These are phyloP conservation scores for Camelina hispida DNA, from an alignment of 345 rosid genomes.

Conservation along the genomic window DNA sequence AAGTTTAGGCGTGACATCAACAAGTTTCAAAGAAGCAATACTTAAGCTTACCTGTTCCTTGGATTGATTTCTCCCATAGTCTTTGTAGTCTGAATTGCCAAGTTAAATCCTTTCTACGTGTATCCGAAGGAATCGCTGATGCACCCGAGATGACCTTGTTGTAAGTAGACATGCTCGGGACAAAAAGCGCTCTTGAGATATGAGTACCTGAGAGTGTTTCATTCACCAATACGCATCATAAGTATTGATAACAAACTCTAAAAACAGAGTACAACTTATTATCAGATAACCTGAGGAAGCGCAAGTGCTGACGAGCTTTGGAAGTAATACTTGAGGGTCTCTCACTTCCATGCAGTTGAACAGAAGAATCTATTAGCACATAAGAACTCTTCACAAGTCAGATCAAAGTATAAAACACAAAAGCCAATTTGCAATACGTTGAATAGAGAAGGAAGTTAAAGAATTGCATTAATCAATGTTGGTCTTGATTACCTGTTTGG, in stretches of 20 bases:
- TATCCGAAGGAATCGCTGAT: slow-evolving; percentile 52
- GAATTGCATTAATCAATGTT: slow-evolving; percentile 11
- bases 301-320: slow-evolving; percentile 67
- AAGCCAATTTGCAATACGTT: neutral
- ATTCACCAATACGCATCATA: slow-evolving; percentile 17
- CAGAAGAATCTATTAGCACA: slow-evolving; percentile 65
- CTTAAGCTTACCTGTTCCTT: slow-evolving; percentile 59
- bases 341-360: slow-evolving; percentile 94
- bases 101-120: slow-evolving; percentile 57
- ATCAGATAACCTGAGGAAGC: slow-evolving; percentile 65
- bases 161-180: slow-evolving; percentile 78
- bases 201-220: slow-evolving; percentile 57
- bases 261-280: neutral
- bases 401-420: slow-evolving; percentile 7
- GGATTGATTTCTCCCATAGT: slow-evolving; percentile 71
- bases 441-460: slow-evolving; percentile 6
- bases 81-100: slow-evolving; percentile 84
- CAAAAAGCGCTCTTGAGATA: slow-evolving; percentile 82
- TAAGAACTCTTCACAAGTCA: slow-evolving; percentile 8
- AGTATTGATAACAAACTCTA: neutral
- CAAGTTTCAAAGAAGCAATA: slow-evolving; percentile 16
- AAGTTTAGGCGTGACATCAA: neutral
- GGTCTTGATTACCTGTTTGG: slow-evolving; percentile 66
- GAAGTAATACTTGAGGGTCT: slow-evolving; percentile 80
- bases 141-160: slow-evolving; percentile 74